Evolutionary conservation across 179 eudicot species (phyloP).

Genomic region (Spergularia azorica): DNA sequence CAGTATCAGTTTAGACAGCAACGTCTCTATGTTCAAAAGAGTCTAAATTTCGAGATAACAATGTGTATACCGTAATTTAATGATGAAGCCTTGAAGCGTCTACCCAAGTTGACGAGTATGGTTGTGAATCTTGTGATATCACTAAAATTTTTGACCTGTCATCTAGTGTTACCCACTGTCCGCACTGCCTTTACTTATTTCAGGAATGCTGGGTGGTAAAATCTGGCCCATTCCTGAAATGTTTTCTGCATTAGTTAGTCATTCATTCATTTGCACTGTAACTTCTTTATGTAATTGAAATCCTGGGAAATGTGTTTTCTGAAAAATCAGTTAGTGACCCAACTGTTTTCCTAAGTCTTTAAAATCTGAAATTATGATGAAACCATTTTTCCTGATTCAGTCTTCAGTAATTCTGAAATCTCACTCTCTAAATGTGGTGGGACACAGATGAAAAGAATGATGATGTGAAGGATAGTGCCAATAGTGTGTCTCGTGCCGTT

Average conservation of each 20-base stretch:
- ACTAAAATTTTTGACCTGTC: no score
- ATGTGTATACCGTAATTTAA: no score
- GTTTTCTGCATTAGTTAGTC: not conserved
- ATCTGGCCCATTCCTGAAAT: not conserved
- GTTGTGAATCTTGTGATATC: no score
- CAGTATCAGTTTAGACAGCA: not conserved
- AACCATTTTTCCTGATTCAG: not conserved
- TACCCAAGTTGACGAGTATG: not conserved
- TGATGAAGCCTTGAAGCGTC: not conserved
- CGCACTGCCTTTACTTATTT: no score
- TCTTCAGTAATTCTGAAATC: not conserved
- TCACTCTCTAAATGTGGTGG: constrained; percentile 12
- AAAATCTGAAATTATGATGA: not conserved
- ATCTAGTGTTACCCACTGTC: no score
- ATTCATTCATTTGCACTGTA: not conserved
- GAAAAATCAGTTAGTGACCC: not conserved
- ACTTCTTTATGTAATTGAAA: not conserved
- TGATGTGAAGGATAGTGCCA: constrained; percentile 47
- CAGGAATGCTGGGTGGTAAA: not conserved
- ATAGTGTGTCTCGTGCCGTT: constrained; percentile 50
- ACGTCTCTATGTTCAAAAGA: not conserved
- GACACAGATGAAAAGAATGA: constrained; percentile 57
- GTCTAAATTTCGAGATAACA: not conserved
- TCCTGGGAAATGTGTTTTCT: not conserved
- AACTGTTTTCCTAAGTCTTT: not conserved